These are phyloP conservation scores for Amorphotheca resinae DNA, from an alignment of 495 filamentous ascomycete genomes.

Conservation along the genomic window DNA sequence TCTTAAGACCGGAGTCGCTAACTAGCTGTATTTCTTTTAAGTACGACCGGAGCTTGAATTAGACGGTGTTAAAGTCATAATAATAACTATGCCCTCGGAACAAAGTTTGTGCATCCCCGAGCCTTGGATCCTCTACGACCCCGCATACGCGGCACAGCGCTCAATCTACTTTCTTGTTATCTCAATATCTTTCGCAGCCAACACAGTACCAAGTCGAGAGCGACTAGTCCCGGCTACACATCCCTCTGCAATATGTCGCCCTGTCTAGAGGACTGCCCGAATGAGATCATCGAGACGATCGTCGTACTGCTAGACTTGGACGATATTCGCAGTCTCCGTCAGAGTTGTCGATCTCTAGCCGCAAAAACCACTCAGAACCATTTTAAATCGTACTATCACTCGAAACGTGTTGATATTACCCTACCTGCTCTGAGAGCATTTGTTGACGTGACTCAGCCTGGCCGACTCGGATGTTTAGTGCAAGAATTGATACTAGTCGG, in stretches of 20 bases:
- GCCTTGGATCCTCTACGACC: neutral
- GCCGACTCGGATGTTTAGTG: neutral
- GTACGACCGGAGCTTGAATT: no score
- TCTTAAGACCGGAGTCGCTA: no score
- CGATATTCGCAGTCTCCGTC: conserved; percentile 1
- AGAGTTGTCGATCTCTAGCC: neutral
- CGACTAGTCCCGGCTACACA: neutral
- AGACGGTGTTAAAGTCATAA: no score
- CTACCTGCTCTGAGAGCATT: neutral
- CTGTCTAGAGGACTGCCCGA: neutral
- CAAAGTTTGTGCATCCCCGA: no score
- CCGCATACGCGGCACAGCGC: neutral
- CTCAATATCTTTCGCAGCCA: neutral
- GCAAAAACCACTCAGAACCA: conserved; percentile 1
- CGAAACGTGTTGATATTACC: conserved; percentile 2
- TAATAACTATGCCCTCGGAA: no score
- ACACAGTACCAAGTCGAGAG: neutral
- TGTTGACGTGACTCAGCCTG: conserved; percentile 1
- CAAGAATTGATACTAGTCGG: neutral
- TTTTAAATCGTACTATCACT: conserved; percentile 4
- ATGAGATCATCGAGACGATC: conserved; percentile 1
- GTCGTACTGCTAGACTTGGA: neutral
- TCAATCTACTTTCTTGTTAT: neutral
- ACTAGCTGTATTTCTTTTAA: no score
- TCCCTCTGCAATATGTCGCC: neutral